A percentile compares a stretch with the other conserved stretches of the same genome.
phyloP scores from a whole-genome alignment of 2,329 filamentous ascomycete genomes.

The Fusarium sp. region DNA sequence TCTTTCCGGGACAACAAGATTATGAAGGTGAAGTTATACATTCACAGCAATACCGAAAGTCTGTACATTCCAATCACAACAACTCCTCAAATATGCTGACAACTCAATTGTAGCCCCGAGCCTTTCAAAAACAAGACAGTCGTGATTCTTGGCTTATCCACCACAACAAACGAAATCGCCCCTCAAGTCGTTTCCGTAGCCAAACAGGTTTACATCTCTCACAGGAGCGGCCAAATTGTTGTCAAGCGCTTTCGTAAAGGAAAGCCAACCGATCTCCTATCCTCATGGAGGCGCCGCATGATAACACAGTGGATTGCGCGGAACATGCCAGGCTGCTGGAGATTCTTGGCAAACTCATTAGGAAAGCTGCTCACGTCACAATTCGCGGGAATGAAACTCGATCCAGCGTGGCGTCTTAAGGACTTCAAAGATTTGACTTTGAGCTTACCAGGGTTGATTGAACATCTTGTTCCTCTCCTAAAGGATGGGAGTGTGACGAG shows the following conservation, averaged over 20 bases:
- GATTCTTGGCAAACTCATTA: neutral
- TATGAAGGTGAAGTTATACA: conserved; percentile 19
- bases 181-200: conserved; percentile 4
- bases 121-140: conserved; percentile 6
- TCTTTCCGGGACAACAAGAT: conserved; percentile 4
- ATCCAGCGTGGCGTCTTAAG: conserved; percentile 25
- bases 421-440: conserved; percentile 9
- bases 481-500: conserved; percentile 21
- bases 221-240: conserved; percentile 21
- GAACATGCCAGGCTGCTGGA: conserved; percentile 3
- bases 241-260: conserved; percentile 22
- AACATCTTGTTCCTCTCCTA: conserved; percentile 17
- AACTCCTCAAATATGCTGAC: accelerated
- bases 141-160: conserved; percentile 17
- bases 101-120: neutral
- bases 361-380: conserved; percentile 9
- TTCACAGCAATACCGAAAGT: conserved; percentile 31
- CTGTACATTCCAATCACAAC: accelerated
- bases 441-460: conserved; percentile 18
- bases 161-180: conserved; percentile 18
- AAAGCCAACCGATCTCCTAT: neutral
- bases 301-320: conserved; percentile 26
- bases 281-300: conserved; percentile 25
- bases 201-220: conserved; percentile 27
- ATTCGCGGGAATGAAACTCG: neutral